Conservation (phyloP, 192 early-diverging fungal genomes). For the Entophlyctis luteolus region DNA sequence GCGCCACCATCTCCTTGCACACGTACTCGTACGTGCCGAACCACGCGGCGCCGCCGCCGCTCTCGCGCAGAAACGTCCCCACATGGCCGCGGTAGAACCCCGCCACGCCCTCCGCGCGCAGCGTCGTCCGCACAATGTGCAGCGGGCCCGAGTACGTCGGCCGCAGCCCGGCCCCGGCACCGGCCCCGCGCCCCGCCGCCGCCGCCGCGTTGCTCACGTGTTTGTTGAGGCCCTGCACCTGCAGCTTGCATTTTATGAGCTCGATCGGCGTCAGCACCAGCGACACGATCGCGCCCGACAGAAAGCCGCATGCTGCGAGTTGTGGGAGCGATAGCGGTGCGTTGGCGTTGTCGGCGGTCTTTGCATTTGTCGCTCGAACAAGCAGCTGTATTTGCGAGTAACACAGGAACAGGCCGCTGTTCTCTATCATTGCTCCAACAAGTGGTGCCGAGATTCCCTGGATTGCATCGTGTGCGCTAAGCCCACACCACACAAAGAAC, state of each 20-base stretch:
- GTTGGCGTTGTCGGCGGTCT: slow-evolving; percentile 6
- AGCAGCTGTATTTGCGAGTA: slow-evolving; percentile 79
- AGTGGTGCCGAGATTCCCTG: slow-evolving; percentile 88
- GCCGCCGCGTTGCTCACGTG: background rate
- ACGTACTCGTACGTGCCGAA: slow-evolving; percentile 91
- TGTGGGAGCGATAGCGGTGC: slow-evolving; percentile 57
- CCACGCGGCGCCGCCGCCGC: slow-evolving; percentile 90
- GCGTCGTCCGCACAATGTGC: slow-evolving; percentile 48
- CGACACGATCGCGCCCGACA: slow-evolving; percentile 82
- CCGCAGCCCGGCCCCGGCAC: background rate
- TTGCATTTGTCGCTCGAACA: slow-evolving; percentile 52
- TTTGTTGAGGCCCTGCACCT: slow-evolving; percentile 71
- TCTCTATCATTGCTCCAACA: slow-evolving; percentile 91
- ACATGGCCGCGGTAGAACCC: slow-evolving; percentile 79
- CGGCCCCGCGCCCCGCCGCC: background rate
- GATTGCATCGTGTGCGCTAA: background rate
- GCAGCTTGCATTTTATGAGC: slow-evolving; percentile 93
- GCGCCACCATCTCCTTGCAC: slow-evolving; percentile 49
- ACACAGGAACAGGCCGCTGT: slow-evolving; percentile 81
- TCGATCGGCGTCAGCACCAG: slow-evolving; percentile 92
- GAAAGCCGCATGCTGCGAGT: slow-evolving; percentile 73
- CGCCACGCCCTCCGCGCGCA: slow-evolving; percentile 52
- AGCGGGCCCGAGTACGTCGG: slow-evolving; percentile 49
- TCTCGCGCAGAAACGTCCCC: slow-evolving; percentile 83
- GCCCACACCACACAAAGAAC: background rate